These are phyloP conservation scores for Aspergillus sp. DNA, from an alignment of 2,329 filamentous ascomycete species.

Conservation along the genomic window DNA sequence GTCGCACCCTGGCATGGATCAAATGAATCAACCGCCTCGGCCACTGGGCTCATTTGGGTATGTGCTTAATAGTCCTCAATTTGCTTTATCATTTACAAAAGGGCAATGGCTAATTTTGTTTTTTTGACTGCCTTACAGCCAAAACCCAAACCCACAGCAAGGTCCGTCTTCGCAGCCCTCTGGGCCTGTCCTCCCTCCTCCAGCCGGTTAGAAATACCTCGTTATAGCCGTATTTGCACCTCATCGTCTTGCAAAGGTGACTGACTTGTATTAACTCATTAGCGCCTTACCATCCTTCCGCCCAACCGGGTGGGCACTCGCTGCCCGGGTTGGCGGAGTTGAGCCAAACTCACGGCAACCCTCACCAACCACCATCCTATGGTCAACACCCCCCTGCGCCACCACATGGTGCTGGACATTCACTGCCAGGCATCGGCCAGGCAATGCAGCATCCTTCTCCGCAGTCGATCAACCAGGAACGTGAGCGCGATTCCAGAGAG, in stretches of 20 bases:
- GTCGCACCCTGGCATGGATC: slow-evolving; percentile 44
- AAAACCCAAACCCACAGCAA: slow-evolving; percentile 40
- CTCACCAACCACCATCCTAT: slow-evolving; percentile 43
- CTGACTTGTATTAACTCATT: slow-evolving; percentile 20
- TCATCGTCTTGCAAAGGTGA: not conserved
- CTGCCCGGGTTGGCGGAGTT: slow-evolving; percentile 48
- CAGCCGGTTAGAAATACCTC: slow-evolving; percentile 35
- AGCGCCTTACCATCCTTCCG: slow-evolving; percentile 44
- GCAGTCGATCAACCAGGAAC: slow-evolving; percentile 43
- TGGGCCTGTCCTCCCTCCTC: slow-evolving; percentile 41
- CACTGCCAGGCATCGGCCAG: slow-evolving; percentile 43
- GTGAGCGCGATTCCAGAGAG: slow-evolving; percentile 54
- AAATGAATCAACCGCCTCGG: slow-evolving; percentile 43
- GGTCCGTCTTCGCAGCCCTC: slow-evolving; percentile 38
- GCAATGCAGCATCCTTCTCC: slow-evolving; percentile 45
- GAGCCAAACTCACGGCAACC: slow-evolving; percentile 44
- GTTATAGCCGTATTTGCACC: not conserved
- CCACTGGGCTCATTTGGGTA: slow-evolving; percentile 48
- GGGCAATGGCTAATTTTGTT: slow-evolving; percentile 8
- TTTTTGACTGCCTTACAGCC: slow-evolving; percentile 24
- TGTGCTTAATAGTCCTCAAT: slow-evolving; percentile 7
- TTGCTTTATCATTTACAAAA: not conserved
- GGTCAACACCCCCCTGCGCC: slow-evolving; percentile 41
- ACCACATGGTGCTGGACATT: slow-evolving; percentile 37
- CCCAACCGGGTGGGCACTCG: slow-evolving; percentile 45